Evolutionary conservation across 495 filamentous ascomycete genomes (phyloP), one percentile per base, ranked within the genome.

Genomic region (Parathielavia appendiculata): DNA sequence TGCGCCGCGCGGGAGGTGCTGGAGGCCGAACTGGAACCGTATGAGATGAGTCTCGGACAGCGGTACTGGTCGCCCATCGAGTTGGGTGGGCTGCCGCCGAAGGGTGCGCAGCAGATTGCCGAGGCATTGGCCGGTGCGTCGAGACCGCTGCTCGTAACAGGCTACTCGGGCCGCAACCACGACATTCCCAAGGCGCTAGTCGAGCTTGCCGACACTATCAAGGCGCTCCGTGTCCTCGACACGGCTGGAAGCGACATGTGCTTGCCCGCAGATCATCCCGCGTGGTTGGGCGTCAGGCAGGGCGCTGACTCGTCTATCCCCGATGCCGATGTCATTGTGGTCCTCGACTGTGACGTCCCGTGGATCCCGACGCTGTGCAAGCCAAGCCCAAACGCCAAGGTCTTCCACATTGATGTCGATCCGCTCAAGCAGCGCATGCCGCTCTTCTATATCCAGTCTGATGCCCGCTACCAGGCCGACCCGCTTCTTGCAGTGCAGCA

Each of bases 241-340:
- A 91, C 90, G 1, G 89, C 88, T 22, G 92, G 91, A 36, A 88
- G 88, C 66, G 92, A 97, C 69, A 93, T 97, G 92, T 95, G 89
- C 66, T 97, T 97, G 73, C 92, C 92, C 3, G 87, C 85, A 2
- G 78, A 92, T 52, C 91, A 96, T 59, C 75, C 76, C 13, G 76
- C 63, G 2, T 83, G 85, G 79, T 69, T 96, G 26, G 90, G 92
- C 2, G 67, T 95, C 61, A 77, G 84, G 59, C 96, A 84, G 62
- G 90, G 91, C 13, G 76, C 83, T 3, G 89, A 96, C 39, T 84
- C 88, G 16, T 73, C 76, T 5, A 88, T 96, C 62, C 78, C 75
- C 45, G 84, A 83, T 6, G 88, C 92, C 0, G 92, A 96, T 67
- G 81, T 88, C 22, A 96, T 97, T 61, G 61, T 97, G 3, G 84